Evolutionary conservation across 345 rosid genomes (phyloP).

Genomic region (Salix purpurea): DNA sequence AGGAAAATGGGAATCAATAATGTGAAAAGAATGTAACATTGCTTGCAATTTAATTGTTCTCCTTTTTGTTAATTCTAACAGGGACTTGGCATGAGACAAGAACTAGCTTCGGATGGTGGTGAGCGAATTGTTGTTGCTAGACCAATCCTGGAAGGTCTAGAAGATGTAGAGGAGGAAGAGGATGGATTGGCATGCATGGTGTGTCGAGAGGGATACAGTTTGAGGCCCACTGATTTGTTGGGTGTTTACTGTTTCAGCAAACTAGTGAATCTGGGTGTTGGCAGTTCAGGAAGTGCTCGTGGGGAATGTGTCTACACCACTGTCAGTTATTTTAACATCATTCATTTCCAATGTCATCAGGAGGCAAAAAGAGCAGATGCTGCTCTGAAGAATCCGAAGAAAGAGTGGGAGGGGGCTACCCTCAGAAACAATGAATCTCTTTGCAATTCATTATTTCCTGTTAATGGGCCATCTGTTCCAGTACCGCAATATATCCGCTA

Average conservation of each 20-base stretch:
- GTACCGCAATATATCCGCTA: slow-evolving; percentile 68
- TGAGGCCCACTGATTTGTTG: slow-evolving; percentile 84
- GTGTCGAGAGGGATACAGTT: slow-evolving; percentile 92
- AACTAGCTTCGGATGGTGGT: slow-evolving; percentile 83
- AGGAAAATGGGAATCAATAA: too few species aligned
- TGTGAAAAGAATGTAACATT: too few species aligned
- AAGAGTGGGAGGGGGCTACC: slow-evolving; percentile 99
- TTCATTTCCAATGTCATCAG: slow-evolving; percentile 98
- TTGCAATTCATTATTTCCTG: slow-evolving; percentile 93
- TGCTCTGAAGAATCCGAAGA: slow-evolving; percentile 88
- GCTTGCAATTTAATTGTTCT: background rate
- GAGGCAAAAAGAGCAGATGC: slow-evolving; percentile 99
- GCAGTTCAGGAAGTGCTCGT: slow-evolving; percentile 85
- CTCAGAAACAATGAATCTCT: slow-evolving; percentile 92
- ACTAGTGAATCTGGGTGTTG: slow-evolving; percentile 88
- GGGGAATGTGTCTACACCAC: slow-evolving; percentile 97
- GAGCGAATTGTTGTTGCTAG: slow-evolving; percentile 74
- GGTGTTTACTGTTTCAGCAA: slow-evolving; percentile 90
- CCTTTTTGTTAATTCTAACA: slow-evolving; percentile 19
- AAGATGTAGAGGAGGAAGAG: slow-evolving; percentile 92
- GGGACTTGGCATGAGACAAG: slow-evolving; percentile 93
- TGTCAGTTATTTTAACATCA: slow-evolving; percentile 88
- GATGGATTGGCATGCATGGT: slow-evolving; percentile 99
- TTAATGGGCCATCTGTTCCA: slow-evolving; percentile 84
- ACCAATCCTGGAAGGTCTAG: slow-evolving; percentile 90